Evolutionary conservation across 495 filamentous ascomycete genomes (phyloP).

Genomic region (Penicillium lagena): DNA sequence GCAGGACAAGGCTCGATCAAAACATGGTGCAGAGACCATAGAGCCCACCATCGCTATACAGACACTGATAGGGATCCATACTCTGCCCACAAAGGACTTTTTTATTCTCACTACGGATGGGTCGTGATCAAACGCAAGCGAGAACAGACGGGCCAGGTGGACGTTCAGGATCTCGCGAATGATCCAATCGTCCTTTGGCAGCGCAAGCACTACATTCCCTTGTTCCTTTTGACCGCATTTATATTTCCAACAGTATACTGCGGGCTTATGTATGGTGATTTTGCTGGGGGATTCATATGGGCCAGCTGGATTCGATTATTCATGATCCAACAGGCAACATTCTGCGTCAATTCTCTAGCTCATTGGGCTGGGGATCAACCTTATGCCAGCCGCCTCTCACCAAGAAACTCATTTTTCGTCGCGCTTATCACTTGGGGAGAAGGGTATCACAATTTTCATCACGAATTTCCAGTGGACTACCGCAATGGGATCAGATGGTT

Average conservation of each 20-base stretch:
- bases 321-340: constrained; percentile 98
- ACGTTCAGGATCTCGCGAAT: constrained; percentile 94
- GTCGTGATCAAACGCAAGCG: constrained; percentile 95
- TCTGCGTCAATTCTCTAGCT: constrained; percentile 98
- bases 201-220: constrained; percentile 87
- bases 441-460: constrained; percentile 99
- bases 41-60: constrained; percentile 97
- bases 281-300: constrained; percentile 86
- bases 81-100: constrained; percentile 92
- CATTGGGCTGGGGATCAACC: constrained; percentile 99
- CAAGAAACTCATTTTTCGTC: constrained; percentile 92
- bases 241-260: constrained; percentile 78
- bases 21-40: constrained; percentile 96
- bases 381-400: constrained; percentile 97
- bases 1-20: constrained; percentile 93
- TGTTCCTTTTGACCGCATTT: constrained; percentile 80
- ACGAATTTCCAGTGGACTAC: constrained; percentile 99
- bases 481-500: constrained; percentile 96
- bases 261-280: constrained; percentile 87
- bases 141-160: constrained; percentile 87
- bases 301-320: constrained; percentile 92
- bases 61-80: constrained; percentile 99
- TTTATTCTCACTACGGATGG: constrained; percentile 94
- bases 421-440: constrained; percentile 93
- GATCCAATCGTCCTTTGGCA: constrained; percentile 92